phyloP scores from a whole-genome alignment of 305 asterid genomes.

The Solanum hybrid region DNA sequence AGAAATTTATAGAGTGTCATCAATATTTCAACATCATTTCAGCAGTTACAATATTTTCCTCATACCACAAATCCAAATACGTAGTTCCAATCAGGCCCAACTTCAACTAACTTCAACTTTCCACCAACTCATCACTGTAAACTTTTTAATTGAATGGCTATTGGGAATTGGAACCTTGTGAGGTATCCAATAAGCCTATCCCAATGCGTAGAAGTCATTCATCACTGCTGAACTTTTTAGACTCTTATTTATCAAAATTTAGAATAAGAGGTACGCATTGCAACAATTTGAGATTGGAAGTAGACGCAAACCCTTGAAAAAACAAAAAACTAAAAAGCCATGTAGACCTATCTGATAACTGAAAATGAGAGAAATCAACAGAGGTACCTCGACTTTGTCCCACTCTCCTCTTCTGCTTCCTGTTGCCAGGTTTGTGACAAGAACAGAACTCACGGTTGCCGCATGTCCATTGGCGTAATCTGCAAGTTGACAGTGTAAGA shows the following conservation, averaged over 20 bases:
- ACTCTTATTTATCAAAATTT: neutral
- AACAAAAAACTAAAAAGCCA: neutral
- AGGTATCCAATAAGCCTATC: neutral
- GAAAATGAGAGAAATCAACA: slow-evolving; percentile 1
- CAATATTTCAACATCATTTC: neutral
- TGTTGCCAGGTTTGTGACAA: slow-evolving; percentile 69
- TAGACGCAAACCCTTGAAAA: neutral
- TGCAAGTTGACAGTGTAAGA: slow-evolving; percentile 17
- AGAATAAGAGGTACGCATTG: neutral
- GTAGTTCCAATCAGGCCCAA: neutral
- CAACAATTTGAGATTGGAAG: neutral
- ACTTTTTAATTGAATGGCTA: neutral
- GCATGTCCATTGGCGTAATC: slow-evolving; percentile 72
- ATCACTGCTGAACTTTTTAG: neutral
- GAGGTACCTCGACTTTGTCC: slow-evolving; percentile 92
- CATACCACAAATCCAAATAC: neutral
- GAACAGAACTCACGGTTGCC: slow-evolving; percentile 79
- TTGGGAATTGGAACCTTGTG: neutral
- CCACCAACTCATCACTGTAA: neutral
- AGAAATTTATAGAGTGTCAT: neutral
- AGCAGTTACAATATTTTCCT: neutral
- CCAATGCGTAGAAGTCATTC: neutral
- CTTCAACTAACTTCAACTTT: neutral
- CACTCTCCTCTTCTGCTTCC: slow-evolving; percentile 72
- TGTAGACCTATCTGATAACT: neutral